These are phyloP conservation scores for Basipetospora chlamydospora DNA, from an alignment of 2,329 filamentous ascomycete genomes.

Conservation along the genomic window DNA sequence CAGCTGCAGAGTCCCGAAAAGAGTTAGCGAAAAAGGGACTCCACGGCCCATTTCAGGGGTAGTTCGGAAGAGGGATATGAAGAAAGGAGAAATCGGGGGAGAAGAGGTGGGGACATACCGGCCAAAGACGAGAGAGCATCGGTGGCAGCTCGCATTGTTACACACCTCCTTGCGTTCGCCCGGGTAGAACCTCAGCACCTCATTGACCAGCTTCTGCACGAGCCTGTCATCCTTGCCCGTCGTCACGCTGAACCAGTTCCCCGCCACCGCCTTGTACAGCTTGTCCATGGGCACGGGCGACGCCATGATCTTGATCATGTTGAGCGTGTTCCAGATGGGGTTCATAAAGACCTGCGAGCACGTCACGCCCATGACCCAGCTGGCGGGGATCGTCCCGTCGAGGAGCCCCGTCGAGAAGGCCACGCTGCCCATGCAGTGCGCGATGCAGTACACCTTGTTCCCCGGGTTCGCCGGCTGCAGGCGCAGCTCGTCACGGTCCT, in stretches of 20 bases:
- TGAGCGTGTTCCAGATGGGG: constrained; percentile 40
- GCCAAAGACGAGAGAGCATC: constrained; percentile 44
- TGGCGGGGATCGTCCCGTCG: constrained; percentile 41
- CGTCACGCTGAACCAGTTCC: constrained; percentile 40
- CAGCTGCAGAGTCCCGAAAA: too few species aligned
- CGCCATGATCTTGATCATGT: constrained; percentile 39
- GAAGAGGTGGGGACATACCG: constrained; percentile 16
- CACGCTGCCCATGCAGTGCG: constrained; percentile 51
- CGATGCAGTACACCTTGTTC: constrained; percentile 38
- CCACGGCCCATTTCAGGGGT: too few species aligned
- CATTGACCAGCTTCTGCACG: constrained; percentile 37
- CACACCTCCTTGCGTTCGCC: constrained; percentile 41
- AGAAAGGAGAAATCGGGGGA: not conserved
- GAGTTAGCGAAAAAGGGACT: too few species aligned
- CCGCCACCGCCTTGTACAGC: constrained; percentile 31
- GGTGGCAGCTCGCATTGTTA: constrained; percentile 46
- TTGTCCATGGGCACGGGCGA: constrained; percentile 33
- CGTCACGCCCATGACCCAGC: constrained; percentile 43
- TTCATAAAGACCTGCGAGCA: constrained; percentile 51
- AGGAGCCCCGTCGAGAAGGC: constrained; percentile 43
- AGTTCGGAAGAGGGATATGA: not conserved
- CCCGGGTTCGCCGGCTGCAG: constrained; percentile 11
- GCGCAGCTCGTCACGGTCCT: too few species aligned
- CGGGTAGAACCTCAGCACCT: constrained; percentile 43
- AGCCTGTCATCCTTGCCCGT: constrained; percentile 29